Percentiles rank a stretch among this genome's conserved stretches.
phyloP scores from a whole-genome alignment of 306 rosid genomes.

The Lathyrus tuberosus region DNA sequence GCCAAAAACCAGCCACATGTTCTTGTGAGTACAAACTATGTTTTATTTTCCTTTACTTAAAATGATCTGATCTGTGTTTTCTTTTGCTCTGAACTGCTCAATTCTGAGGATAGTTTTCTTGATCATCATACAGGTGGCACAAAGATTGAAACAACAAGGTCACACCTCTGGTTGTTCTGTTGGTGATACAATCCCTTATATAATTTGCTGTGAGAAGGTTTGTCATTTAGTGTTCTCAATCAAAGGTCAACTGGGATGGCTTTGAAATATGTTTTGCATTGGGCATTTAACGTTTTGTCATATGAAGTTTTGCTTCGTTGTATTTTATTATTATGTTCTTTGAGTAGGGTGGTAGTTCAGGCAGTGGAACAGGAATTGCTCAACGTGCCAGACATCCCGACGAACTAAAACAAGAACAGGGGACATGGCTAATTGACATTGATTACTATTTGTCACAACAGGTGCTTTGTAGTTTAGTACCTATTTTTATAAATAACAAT shows the following conservation, averaged over 20 bases:
- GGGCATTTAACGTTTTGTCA: conserved; percentile 34
- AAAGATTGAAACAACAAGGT: conserved; percentile 86
- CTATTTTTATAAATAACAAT: conserved; percentile 24
- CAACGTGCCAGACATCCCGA: conserved; percentile 99
- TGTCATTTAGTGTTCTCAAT: conserved; percentile 40
- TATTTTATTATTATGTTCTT: conserved; percentile 30
- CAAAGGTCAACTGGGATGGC: conserved; percentile 29
- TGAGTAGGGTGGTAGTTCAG: conserved; percentile 72
- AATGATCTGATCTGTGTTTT: conserved; percentile 16
- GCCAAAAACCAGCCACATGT: conserved; percentile 99
- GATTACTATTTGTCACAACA: conserved; percentile 94
- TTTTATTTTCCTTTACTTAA: conserved; percentile 21
- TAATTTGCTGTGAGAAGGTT: conserved; percentile 94
- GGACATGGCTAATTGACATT: conserved; percentile 93
- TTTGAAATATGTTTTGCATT: conserved; percentile 21
- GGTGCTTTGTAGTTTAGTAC: conserved; percentile 46
- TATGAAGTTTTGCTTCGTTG: conserved; percentile 16
- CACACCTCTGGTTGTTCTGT: conserved; percentile 84
- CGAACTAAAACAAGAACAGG: conserved; percentile 86
- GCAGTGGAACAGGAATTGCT: conserved; percentile 67
- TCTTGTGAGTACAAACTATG: conserved; percentile 60
- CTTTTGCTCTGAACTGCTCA: conserved; percentile 30
- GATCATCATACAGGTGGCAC: conserved; percentile 75
- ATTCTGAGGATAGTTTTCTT: conserved; percentile 39
- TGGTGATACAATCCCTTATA: conserved; percentile 87